Conservation (phyloP, 192 early-diverging fungal genomes). For the Obelidium mucronatum region DNA sequence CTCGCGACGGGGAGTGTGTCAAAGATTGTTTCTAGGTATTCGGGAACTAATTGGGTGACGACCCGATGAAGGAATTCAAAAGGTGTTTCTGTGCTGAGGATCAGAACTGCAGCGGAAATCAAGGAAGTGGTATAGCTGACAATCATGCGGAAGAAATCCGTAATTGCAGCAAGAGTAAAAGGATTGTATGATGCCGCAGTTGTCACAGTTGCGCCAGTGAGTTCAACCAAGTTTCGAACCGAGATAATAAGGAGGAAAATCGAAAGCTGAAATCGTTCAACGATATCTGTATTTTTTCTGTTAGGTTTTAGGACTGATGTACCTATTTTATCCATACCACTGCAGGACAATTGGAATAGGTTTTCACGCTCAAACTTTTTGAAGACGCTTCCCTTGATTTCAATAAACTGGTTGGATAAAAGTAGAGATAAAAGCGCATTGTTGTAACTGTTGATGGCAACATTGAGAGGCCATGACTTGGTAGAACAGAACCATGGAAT, state of each 20-base stretch:
- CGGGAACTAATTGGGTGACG: not conserved
- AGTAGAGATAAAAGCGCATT: conserved; percentile 93
- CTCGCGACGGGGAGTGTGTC: conserved; percentile 42
- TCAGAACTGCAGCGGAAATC: not conserved
- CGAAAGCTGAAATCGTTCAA: conserved; percentile 92
- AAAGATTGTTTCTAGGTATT: not conserved
- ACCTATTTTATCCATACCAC: conserved; percentile 64
- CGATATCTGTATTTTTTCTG: conserved; percentile 90
- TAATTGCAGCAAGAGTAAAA: not conserved
- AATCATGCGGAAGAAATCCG: not conserved
- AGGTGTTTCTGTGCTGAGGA: not conserved
- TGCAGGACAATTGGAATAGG: conserved; percentile 93
- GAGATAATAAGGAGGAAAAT: conserved; percentile 92
- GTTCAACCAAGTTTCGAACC: conserved; percentile 87
- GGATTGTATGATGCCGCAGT: not conserved
- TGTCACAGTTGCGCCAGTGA: conserved; percentile 53
- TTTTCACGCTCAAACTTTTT: conserved; percentile 97
- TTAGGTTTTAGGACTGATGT: too few relatives aligned
- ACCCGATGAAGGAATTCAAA: not conserved
- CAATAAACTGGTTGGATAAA: conserved; percentile 97
- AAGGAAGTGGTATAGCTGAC: not conserved
- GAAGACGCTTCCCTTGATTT: conserved; percentile 97
- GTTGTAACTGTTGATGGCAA: conserved; percentile 95
- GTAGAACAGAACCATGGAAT: conserved; percentile 92
- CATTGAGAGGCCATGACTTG: conserved; percentile 96